Conservation (phyloP, 148 eudicot genomes). For the Heliosperma pusillum region DNA sequence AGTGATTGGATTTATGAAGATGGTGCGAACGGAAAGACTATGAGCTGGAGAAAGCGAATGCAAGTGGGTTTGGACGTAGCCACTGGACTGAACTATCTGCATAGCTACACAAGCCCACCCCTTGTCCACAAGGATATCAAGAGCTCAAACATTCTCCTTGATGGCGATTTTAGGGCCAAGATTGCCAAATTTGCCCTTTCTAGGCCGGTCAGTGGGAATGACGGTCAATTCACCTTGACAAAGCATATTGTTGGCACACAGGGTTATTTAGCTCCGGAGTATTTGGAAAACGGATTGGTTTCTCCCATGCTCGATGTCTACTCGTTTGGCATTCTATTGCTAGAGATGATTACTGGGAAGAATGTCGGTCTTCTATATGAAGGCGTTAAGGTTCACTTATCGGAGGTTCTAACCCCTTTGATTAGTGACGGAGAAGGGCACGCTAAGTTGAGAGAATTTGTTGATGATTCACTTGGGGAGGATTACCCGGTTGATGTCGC, state of each 20-base stretch:
- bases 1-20: conserved; percentile 49
- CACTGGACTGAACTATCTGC: conserved; percentile 63
- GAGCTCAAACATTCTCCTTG: conserved; percentile 52
- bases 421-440: conserved; percentile 26
- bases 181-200: conserved; percentile 61
- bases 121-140: conserved; percentile 70
- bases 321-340: conserved; percentile 65
- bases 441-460: conserved; percentile 26
- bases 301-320: conserved; percentile 75
- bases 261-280: conserved; percentile 79
- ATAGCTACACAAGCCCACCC: conserved; percentile 61
- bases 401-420: conserved; percentile 39
- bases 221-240: conserved; percentile 39
- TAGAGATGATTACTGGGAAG: conserved; percentile 67
- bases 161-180: conserved; percentile 55
- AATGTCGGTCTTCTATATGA: conserved; percentile 38
- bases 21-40: conserved; percentile 10
- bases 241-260: conserved; percentile 43
- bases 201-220: conserved; percentile 37
- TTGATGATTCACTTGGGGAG: conserved; percentile 53
- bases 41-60: conserved; percentile 58
- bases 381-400: conserved; percentile 41
- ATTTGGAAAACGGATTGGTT: conserved; percentile 49
- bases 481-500: conserved; percentile 49
- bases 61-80: conserved; percentile 68